Evolutionary conservation across 208 protist species (phyloP).

Genomic region (Trypanosoma scelopori): DNA sequence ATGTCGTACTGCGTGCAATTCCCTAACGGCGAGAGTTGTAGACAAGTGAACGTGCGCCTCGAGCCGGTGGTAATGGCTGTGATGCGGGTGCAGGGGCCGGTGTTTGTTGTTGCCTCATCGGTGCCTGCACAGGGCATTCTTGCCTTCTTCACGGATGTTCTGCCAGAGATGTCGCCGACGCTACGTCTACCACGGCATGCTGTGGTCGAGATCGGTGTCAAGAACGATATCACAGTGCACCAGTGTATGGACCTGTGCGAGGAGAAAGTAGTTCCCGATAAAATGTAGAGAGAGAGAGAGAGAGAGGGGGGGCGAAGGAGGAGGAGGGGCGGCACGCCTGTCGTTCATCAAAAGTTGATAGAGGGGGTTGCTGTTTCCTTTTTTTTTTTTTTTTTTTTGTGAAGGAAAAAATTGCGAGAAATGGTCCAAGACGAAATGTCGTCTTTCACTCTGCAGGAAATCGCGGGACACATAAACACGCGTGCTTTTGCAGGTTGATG

Average conservation of each 20-base stretch:
- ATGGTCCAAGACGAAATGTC: too few species aligned
- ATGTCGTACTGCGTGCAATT: slow-evolving; percentile 81
- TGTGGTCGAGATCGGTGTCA: slow-evolving; percentile 80
- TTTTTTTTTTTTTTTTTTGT: too few species aligned
- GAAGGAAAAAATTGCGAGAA: too few species aligned
- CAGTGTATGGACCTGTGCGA: slow-evolving; percentile 28
- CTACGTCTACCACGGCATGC: slow-evolving; percentile 61
- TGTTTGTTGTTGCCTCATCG: slow-evolving; percentile 71
- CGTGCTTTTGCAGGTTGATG: too few species aligned
- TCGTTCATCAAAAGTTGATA: too few species aligned
- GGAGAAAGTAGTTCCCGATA: background rate
- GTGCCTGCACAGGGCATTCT: slow-evolving; percentile 72
- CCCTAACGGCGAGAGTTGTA: slow-evolving; percentile 82
- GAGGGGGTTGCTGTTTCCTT: too few species aligned
- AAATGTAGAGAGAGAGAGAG: too few species aligned
- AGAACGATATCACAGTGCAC: slow-evolving; percentile 73
- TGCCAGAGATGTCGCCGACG: slow-evolving; percentile 73
- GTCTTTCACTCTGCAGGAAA: too few species aligned
- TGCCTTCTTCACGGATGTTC: slow-evolving; percentile 75
- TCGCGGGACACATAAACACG: too few species aligned
- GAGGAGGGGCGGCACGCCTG: background rate
- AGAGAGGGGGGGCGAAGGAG: too few species aligned
- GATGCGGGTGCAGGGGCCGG: slow-evolving; percentile 75
- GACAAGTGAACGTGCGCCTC: slow-evolving; percentile 85
- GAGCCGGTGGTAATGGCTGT: slow-evolving; percentile 86